These are phyloP conservation scores for Solanum sitiens DNA, from an alignment of 257 asterid species.

Conservation along the genomic window DNA sequence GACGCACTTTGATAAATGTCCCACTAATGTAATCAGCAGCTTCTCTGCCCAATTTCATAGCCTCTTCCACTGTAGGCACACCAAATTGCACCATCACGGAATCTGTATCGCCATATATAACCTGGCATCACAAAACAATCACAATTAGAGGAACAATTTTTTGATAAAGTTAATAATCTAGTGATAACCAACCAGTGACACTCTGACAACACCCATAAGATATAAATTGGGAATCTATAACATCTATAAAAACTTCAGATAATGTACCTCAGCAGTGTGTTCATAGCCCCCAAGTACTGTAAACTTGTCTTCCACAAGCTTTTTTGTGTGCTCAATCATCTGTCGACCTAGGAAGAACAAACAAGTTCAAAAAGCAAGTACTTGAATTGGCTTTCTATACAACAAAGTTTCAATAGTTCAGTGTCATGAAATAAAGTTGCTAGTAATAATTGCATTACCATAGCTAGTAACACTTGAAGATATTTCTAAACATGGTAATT, in stretches of 20 bases:
- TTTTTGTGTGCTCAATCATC: constrained; percentile 97
- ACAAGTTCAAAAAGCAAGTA: background rate
- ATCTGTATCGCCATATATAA: constrained; percentile 98
- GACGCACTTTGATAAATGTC: constrained; percentile 71
- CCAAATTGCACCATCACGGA: constrained; percentile 99
- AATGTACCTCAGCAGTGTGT: constrained; percentile 79
- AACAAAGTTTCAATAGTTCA: background rate
- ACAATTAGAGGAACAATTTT: background rate
- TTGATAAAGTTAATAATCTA: background rate
- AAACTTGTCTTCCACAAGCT: constrained; percentile 91
- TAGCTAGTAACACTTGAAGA: constrained; percentile 99
- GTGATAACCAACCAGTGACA: background rate
- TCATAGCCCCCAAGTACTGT: constrained; percentile 70
- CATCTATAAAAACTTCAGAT: background rate
- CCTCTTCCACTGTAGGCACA: constrained; percentile 79
- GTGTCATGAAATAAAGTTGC: background rate
- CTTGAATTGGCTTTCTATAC: background rate
- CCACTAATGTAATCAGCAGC: constrained; percentile 92
- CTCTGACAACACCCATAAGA: background rate
- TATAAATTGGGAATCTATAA: background rate
- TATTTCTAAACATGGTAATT: constrained; percentile 93
- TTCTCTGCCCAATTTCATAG: constrained; percentile 91
- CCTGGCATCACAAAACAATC: constrained; percentile 29
- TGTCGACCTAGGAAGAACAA: constrained; percentile 65
- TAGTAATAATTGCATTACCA: constrained; percentile 37